Evolutionary conservation across 176 grass and related monocot genomes (phyloP).

Genomic region (Puccinellia tenuiflora): DNA sequence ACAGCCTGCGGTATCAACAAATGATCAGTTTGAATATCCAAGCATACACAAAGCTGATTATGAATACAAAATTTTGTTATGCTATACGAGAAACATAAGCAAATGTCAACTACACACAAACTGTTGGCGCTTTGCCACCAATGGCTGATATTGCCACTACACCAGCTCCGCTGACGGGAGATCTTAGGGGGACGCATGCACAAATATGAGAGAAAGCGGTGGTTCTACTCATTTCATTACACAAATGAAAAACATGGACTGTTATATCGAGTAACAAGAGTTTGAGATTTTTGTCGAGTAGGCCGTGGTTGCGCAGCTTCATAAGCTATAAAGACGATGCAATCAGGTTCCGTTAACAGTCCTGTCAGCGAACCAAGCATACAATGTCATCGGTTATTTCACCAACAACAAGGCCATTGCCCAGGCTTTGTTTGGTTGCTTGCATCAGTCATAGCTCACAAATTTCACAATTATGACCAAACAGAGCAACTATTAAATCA

Average conservation of each 20-base stretch:
- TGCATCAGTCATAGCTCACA: neutral
- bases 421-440: neutral
- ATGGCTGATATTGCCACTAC: neutral
- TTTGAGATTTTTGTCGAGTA: neutral
- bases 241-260: neutral
- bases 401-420: neutral
- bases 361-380: slow-evolving; percentile 8
- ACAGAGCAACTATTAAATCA: neutral
- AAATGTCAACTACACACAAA: neutral
- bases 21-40: neutral
- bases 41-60: neutral
- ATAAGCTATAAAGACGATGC: neutral
- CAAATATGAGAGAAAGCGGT: neutral
- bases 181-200: neutral
- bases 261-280: neutral
- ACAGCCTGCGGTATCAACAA: slow-evolving; percentile 49
- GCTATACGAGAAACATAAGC: neutral
- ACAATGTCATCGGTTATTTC: neutral
- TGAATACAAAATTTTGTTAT: neutral
- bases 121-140: neutral
- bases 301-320: neutral
- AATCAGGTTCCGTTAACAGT: neutral
- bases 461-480: neutral
- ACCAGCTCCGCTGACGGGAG: neutral
- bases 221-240: slow-evolving; percentile 1